phyloP scores from a whole-genome alignment of 371 early-diverging fungal genomes.

The Mucor lusitanicus region DNA sequence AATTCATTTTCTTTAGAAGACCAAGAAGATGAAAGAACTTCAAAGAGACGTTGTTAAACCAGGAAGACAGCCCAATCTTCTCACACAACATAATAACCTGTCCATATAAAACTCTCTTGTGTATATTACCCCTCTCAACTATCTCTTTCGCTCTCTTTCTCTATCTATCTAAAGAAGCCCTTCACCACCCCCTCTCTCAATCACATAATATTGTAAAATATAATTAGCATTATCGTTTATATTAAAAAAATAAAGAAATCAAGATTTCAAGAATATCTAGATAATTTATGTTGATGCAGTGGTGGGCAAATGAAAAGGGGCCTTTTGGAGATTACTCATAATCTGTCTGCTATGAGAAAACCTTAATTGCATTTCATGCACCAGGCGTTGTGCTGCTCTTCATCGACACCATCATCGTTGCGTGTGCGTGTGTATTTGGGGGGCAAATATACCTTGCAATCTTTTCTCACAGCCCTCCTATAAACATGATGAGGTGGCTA shows the following conservation, averaged over 20 bases:
- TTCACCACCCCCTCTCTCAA: too few relatives aligned
- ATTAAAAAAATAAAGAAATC: neutral
- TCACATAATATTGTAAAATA: neutral
- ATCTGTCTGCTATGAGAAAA: neutral
- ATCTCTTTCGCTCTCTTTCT: neutral
- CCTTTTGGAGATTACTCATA: neutral
- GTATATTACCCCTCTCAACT: slow-evolving; percentile 3
- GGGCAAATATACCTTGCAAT: neutral
- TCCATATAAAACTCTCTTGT: slow-evolving; percentile 3
- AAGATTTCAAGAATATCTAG: neutral
- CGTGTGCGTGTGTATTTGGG: neutral
- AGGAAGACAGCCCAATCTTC: neutral
- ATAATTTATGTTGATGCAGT: neutral
- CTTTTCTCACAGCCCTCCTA: neutral
- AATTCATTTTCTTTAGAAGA: neutral
- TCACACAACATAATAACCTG: neutral
- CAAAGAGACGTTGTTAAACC: slow-evolving; percentile 5
- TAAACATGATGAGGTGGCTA: neutral
- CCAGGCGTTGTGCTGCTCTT: neutral
- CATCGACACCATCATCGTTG: neutral
- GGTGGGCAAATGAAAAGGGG: neutral
- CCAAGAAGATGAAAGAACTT: neutral
- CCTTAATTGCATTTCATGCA: neutral
- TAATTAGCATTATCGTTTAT: neutral
- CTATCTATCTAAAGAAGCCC: neutral